Evolutionary conservation across 1,139 yeast species (phyloP), one percentile per base, ranked within the genome.

Genomic region (Blastobotrys arbuscula): DNA sequence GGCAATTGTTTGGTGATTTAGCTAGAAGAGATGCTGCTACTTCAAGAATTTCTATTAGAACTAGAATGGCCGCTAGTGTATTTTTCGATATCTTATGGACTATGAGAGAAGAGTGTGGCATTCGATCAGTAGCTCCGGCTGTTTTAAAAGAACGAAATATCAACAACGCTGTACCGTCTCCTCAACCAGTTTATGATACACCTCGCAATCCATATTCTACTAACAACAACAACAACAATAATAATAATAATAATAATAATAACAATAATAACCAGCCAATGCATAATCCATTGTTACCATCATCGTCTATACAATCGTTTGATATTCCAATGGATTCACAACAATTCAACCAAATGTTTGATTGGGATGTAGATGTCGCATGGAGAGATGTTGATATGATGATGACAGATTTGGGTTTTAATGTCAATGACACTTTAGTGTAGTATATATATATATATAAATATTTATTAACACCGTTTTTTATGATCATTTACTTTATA

Each of bases 381-480:
- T 88, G 95, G 90, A 84, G 84, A 61, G 96, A 90, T 61, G 95
- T 90, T 23, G 96, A 88, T 56, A 75, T 86, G 47, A 86, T 90
- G 52, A 88, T 90, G 96, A 86, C 86, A 59, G 96, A 89, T 62
- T 89, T 89, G 69, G 97, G 97, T 10, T 89, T 90, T 70, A 87
- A 84, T 48, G 73, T 78, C 3, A 73, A 69, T 45, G 72, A 73
- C 46, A 57, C 58, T 23, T 37, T 37, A 18, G 26, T 37, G 9
- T 37, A 19, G 26, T 24, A 2, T 15, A n/a, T n/a, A n/a, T n/a
- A n/a, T n/a, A n/a, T n/a, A n/a, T n/a, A n/a, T n/a, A n/a, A n/a
- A n/a, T n/a, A n/a, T n/a, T n/a, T n/a, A 20, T 20, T n/a, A 5
- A 18, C 18, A 28, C 13, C 3, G 31, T 28, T 28, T 5, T 12